phyloP scores from a whole-genome alignment of 805 yeast genomes.

The Candida tammaniensis region DNA sequence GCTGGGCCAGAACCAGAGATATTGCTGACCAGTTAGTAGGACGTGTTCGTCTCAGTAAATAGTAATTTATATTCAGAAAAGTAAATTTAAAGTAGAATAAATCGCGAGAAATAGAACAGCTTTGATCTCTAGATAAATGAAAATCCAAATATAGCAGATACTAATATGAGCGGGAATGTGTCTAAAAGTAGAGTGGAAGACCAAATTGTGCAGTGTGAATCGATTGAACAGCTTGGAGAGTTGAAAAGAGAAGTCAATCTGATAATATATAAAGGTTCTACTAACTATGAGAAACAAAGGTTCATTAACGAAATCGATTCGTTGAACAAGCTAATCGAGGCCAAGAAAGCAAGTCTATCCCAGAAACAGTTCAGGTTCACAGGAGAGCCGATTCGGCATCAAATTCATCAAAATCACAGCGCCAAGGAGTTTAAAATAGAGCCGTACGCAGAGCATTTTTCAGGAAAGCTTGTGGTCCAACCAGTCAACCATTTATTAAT shows the following conservation, averaged over 20 bases:
- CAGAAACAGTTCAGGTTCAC: slow-evolving; percentile 21
- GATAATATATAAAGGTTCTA: not conserved
- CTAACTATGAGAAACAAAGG: slow-evolving; percentile 22
- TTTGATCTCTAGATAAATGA: no score
- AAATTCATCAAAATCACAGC: not conserved
- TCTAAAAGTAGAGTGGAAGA: not conserved
- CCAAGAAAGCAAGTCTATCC: slow-evolving; percentile 16
- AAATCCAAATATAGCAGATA: no score
- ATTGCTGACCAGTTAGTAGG: slow-evolving; percentile 85
- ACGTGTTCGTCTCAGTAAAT: slow-evolving; percentile 35
- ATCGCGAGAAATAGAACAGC: not conserved
- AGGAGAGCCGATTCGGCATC: slow-evolving; percentile 26
- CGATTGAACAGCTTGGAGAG: not conserved
- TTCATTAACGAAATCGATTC: slow-evolving; percentile 15
- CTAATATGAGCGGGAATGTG: no score
- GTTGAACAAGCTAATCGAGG: slow-evolving; percentile 21
- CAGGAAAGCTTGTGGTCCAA: not conserved
- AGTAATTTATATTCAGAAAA: slow-evolving; percentile 1
- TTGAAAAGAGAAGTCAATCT: slow-evolving; percentile 1
- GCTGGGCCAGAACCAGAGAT: slow-evolving; percentile 75
- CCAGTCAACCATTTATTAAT: slow-evolving; percentile 5
- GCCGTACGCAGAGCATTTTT: slow-evolving; percentile 1
- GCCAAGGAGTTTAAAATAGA: not conserved
- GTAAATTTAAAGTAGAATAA: not conserved
- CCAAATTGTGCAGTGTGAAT: slow-evolving; percentile 1